Conservation (phyloP, 2,329 filamentous ascomycete genomes). For the Gremmenia infestans region DNA sequence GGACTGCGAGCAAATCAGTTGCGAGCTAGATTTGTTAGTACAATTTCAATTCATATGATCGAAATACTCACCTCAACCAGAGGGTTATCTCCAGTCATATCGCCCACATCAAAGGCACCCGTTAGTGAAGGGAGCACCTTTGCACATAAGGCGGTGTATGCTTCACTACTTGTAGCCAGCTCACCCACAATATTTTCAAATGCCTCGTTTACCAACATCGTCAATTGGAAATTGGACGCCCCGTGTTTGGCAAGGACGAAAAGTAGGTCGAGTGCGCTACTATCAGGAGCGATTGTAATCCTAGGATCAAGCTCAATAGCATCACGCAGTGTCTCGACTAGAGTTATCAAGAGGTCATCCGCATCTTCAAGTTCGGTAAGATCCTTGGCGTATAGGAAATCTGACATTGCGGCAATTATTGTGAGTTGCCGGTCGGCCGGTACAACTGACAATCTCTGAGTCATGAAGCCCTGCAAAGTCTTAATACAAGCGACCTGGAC, state of each 20-base stretch:
- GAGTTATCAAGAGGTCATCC: constrained; percentile 85
- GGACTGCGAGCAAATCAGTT: constrained; percentile 73
- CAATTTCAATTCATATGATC: background rate
- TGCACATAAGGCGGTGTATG: constrained; percentile 73
- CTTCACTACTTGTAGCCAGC: constrained; percentile 60
- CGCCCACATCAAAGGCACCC: constrained; percentile 83
- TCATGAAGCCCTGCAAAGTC: constrained; percentile 66
- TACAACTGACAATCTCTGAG: constrained; percentile 39
- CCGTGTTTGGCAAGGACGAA: constrained; percentile 88
- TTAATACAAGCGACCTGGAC: constrained; percentile 91
- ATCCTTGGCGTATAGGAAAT: constrained; percentile 77
- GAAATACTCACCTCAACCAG: constrained; percentile 61
- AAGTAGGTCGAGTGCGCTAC: constrained; percentile 73
- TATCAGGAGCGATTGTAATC: constrained; percentile 66
- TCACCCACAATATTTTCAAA: constrained; percentile 81
- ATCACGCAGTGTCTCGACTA: constrained; percentile 80
- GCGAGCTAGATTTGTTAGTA: constrained; percentile 53
- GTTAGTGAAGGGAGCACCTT: constrained; percentile 86
- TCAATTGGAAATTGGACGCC: constrained; percentile 85
- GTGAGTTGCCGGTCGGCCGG: constrained; percentile 52
- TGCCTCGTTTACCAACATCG: constrained; percentile 79
- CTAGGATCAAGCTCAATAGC: constrained; percentile 75
- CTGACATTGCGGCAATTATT: constrained; percentile 56
- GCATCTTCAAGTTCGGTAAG: constrained; percentile 78
- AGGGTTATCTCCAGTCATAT: constrained; percentile 77